Evolutionary conservation across 805 yeast genomes (phyloP), one percentile per base, ranked within the genome.

Genomic region (Ogataea philodendri): DNA sequence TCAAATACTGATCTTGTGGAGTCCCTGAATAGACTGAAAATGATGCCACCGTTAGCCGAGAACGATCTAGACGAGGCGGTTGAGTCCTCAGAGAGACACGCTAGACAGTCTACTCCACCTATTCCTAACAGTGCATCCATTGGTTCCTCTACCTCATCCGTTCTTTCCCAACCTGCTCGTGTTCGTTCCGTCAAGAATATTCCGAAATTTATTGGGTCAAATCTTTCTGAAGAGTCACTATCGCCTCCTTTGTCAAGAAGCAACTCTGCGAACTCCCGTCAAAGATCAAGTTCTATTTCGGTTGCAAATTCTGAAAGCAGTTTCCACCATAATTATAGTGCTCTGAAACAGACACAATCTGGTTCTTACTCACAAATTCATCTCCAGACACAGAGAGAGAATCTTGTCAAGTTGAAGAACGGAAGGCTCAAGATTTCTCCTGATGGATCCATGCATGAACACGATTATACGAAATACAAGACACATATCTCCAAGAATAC

Each of bases 391-490:
- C 52, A 57, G 29, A 42, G 54, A 16, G 61, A 57, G 18, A 50
- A 49, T 26, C 31, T 48, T 3, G 25, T 54, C 25, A 51, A 49
- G 28, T 32, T 57, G 19, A 54, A 54, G 33, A 52, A 49, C 17
- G 62, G 62, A 10, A 45, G 65, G 26, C 26, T 60, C 9, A 49
- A 49, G 17, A 35, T 60, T 6, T 52, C 49, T 10, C 48, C 57
- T 5, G 62, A 56, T 30, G 63, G 64, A 6, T 37, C 44, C 13
- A 23, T 50, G 0, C 67, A 63, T 45, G 60, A 58, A 34, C 67
- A 63, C 42, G 65, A 62, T 35, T 62, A 51, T 31, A 26, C 45
- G 19, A 61, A 57, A 29, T 58, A 51, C 41, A 57, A 48, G 41
- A 63, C 65, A 3, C 60, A 56, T 21, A 57, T 59, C 4, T 35